These are phyloP conservation scores for Strobilomyces confusus DNA, from an alignment of 768 basidiomycete species.

Conservation along the genomic window DNA sequence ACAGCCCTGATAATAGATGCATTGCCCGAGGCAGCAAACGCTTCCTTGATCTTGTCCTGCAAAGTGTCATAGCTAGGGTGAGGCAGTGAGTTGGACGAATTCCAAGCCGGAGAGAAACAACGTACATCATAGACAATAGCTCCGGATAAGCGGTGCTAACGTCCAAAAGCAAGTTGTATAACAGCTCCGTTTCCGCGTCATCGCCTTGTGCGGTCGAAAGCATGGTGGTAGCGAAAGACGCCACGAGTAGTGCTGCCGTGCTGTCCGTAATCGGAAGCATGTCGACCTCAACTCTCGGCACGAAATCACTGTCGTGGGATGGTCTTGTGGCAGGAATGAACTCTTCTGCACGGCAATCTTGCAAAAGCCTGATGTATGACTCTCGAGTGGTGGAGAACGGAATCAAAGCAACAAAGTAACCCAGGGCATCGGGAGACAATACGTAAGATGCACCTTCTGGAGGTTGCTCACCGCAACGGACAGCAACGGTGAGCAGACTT, in stretches of 20 bases:
- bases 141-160: slow-evolving; percentile 68
- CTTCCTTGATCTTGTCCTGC: slow-evolving; percentile 70
- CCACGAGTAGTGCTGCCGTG: slow-evolving; percentile 64
- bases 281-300: slow-evolving; percentile 51
- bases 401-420: slow-evolving; percentile 76
- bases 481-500: slow-evolving; percentile 59
- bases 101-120: slow-evolving; percentile 17
- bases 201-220: slow-evolving; percentile 72
- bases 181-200: slow-evolving; percentile 75
- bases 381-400: slow-evolving; percentile 58
- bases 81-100: slow-evolving; percentile 5
- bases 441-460: slow-evolving; percentile 40
- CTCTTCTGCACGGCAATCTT: slow-evolving; percentile 56
- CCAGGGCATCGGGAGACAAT: slow-evolving; percentile 59
- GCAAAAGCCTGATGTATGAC: slow-evolving; percentile 57
- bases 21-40: slow-evolving; percentile 69
- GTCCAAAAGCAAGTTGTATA: slow-evolving; percentile 74
- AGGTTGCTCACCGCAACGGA: slow-evolving; percentile 36
- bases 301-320: slow-evolving; percentile 40
- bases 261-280: slow-evolving; percentile 61
- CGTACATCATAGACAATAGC: slow-evolving; percentile 68
- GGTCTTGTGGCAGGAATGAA: slow-evolving; percentile 35
- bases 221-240: slow-evolving; percentile 74
- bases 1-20: slow-evolving; percentile 65
- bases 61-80: slow-evolving; percentile 63